Evolutionary conservation across 768 basidiomycete species (phyloP).

Genomic region (Rhizopogon vinicolor): DNA sequence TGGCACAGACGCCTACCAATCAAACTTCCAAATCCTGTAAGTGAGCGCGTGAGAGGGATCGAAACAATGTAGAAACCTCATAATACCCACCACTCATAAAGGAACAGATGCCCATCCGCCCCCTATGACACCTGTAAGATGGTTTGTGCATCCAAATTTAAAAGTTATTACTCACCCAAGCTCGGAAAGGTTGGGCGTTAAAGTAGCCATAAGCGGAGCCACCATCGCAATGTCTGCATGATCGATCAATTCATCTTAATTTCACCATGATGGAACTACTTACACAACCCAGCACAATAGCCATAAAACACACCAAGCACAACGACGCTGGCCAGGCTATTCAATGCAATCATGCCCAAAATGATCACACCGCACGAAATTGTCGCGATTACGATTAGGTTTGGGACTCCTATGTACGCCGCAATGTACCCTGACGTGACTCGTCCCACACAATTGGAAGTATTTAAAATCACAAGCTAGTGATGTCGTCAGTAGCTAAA

Average conservation of each 20-base stretch:
- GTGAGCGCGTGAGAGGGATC: no score
- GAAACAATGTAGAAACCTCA: no score
- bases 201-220: conserved; percentile 37
- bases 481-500: conserved; percentile 32
- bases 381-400: conserved; percentile 32
- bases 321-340: conserved; percentile 14
- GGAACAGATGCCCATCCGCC: conserved; percentile 45
- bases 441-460: conserved; percentile 45
- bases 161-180: conserved; percentile 33
- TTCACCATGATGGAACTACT: conserved; percentile 6
- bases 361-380: conserved; percentile 30
- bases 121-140: conserved; percentile 7
- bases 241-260: background rate
- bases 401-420: conserved; percentile 37
- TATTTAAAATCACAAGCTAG: conserved; percentile 37
- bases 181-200: conserved; percentile 42
- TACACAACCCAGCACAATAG: conserved; percentile 41
- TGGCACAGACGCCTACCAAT: conserved; percentile 9
- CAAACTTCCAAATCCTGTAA: conserved; percentile 20
- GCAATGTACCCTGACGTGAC: conserved; percentile 40
- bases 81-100: conserved; percentile 32
- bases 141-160: no score
- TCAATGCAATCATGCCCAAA: conserved; percentile 40
- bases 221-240: conserved; percentile 32
- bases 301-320: conserved; percentile 39